A percentile compares a stretch with the other conserved stretches of the same genome.
Evolutionary conservation across 2,329 filamentous ascomycete species (phyloP).

Genomic region (Xylaria arbuscula): DNA sequence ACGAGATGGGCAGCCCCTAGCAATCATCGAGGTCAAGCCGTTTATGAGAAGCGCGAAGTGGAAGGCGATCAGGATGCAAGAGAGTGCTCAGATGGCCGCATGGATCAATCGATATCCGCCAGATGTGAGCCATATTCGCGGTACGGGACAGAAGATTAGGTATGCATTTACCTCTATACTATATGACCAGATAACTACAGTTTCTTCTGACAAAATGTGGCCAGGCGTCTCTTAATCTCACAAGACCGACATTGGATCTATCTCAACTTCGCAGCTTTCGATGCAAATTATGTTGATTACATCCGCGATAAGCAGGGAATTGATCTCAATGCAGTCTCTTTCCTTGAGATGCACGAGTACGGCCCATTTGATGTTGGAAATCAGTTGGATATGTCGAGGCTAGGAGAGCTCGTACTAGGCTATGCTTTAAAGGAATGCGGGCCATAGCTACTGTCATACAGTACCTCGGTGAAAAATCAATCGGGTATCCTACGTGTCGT

Average conservation of each 20-base stretch:
- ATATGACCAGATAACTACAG: neutral
- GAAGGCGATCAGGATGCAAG: slow-evolving; percentile 15
- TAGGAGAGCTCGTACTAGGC: neutral
- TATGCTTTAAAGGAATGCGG: neutral
- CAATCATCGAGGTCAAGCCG: slow-evolving; percentile 19
- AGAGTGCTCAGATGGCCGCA: slow-evolving; percentile 26
- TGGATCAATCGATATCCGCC: slow-evolving; percentile 19
- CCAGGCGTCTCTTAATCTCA: slow-evolving; percentile 18
- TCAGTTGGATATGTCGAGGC: neutral
- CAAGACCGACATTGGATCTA: slow-evolving; percentile 17
- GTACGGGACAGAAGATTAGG: too few species aligned
- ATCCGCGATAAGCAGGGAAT: slow-evolving; percentile 9
- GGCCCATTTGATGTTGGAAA: slow-evolving; percentile 9
- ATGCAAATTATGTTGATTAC: slow-evolving; percentile 21
- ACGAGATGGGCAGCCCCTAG: neutral
- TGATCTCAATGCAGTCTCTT: neutral
- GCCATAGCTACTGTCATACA: too few species aligned
- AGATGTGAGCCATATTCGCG: too few species aligned
- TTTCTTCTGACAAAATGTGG: neutral
- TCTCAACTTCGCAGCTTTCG: slow-evolving; percentile 10
- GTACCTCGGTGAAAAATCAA: too few species aligned
- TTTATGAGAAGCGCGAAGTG: neutral
- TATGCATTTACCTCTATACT: too few species aligned
- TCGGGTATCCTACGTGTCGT: too few species aligned
- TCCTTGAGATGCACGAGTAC: slow-evolving; percentile 8